A percentile compares a stretch with the other conserved stretches of the same genome.
Conservation (phyloP, 2,329 filamentous ascomycete species). For the Xylaria hypoxylon region DNA sequence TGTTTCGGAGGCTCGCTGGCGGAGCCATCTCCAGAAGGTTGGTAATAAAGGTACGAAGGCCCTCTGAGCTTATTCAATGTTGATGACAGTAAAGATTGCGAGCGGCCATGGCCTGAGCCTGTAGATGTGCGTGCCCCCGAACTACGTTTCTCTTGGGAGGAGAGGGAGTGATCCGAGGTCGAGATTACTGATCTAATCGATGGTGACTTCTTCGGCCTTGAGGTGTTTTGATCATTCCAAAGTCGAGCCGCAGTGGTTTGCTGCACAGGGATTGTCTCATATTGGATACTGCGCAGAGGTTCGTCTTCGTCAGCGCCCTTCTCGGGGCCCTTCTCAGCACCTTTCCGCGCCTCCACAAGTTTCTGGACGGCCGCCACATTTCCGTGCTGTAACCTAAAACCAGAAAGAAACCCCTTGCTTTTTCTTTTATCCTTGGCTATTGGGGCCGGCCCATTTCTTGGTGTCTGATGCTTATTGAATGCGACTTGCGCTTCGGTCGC, state of each 20-base stretch:
- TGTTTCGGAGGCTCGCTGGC: slow-evolving; percentile 33
- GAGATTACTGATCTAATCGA: slow-evolving; percentile 47
- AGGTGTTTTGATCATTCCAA: slow-evolving; percentile 37
- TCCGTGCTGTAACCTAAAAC: slow-evolving; percentile 47
- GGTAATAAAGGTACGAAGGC: slow-evolving; percentile 51
- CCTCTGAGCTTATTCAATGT: slow-evolving; percentile 49
- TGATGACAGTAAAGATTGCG: slow-evolving; percentile 50
- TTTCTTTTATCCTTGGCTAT: slow-evolving; percentile 46
- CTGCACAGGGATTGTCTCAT: slow-evolving; percentile 39
- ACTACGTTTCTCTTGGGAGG: slow-evolving; percentile 47
- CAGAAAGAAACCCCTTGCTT: slow-evolving; percentile 48
- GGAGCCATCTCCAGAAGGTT: slow-evolving; percentile 38
- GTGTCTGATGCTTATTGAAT: slow-evolving; percentile 39
- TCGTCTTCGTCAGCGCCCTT: slow-evolving; percentile 37
- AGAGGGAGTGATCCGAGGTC: slow-evolving; percentile 47
- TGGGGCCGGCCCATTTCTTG: slow-evolving; percentile 13
- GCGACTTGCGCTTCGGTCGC: slow-evolving; percentile 33
- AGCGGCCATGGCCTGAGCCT: slow-evolving; percentile 47
- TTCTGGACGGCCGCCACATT: slow-evolving; percentile 47
- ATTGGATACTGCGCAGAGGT: slow-evolving; percentile 32
- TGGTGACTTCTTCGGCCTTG: slow-evolving; percentile 45
- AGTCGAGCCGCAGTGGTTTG: slow-evolving; percentile 32
- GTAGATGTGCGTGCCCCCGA: slow-evolving; percentile 41
- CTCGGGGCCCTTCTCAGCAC: slow-evolving; percentile 41
- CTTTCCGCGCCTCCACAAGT: slow-evolving; percentile 40